Base-by-base conservation (phyloP, 805 yeast species). In the Torulaspora gathmanii region DNA sequence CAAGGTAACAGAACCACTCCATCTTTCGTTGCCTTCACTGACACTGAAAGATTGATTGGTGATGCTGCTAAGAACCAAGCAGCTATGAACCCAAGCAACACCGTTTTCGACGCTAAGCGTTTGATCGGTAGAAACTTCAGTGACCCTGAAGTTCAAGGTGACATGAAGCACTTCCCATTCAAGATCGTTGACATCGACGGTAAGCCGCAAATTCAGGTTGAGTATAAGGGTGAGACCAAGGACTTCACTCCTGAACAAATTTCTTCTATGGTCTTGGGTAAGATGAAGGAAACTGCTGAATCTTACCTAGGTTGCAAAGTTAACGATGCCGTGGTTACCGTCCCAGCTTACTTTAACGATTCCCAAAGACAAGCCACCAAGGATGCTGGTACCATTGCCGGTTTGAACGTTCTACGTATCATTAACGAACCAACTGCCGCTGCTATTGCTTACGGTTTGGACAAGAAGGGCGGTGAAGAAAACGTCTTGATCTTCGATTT, bases 1-100 rank as follows among this genome's bases (percentile, higher is more conserved):
- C 97, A 91, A 75, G 98, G 98, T 77, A 90, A 91, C 79, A 86
- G 97, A 77, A 91, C 95, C 52, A 90, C 97, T 15, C 97, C 97
- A 29, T 89, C 97, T 28, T 90, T 86, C 68, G 97, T 91, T 52
- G 96, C 95, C 42, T 90, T 90, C 80, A 88, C 95, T 25, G 96
- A 88, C 65, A 78, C 90, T 33, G 98, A 91, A 74, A 84, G 96
- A 74, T 77, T 89, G 62, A 89, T 89, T 60, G 96, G 96, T 70
- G 96, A 89, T 72, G 95, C 97, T 58, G 98, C 97, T 50, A 91
- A 91, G 82, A 90, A 91, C 72, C 97, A 91, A 75, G 96, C 96
- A 46, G 96, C 97, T 55, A 86, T 90, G 82, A 91, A 91, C 74
- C 97, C 97, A 43, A 57, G 73, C 50, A 90, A 90, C 78, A 90